Conservation (phyloP, 768 basidiomycete species). For the Serendipita sp. region DNA sequence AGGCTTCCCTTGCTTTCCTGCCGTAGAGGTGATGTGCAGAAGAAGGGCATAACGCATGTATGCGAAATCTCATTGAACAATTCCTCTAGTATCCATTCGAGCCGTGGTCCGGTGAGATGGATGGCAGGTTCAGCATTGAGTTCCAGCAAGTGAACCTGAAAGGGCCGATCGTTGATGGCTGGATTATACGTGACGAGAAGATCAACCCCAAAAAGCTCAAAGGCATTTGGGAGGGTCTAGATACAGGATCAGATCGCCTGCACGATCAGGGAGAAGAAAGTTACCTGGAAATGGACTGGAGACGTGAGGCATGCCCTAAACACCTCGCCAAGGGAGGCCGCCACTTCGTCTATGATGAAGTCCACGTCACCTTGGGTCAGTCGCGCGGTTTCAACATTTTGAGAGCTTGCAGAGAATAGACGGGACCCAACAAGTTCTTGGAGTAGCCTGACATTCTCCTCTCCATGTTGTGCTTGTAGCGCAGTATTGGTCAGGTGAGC, state of each 20-base stretch:
- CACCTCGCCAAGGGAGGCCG: conserved; percentile 52
- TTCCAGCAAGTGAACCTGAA: conserved; percentile 66
- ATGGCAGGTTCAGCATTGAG: conserved; percentile 95
- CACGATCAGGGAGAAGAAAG: conserved; percentile 9
- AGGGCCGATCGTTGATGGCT: conserved; percentile 15
- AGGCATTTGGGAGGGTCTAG: conserved; percentile 76
- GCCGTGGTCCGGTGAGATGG: conserved; percentile 70
- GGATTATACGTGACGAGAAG: conserved; percentile 43
- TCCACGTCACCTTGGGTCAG: conserved; percentile 16
- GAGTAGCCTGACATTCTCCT: conserved; percentile 57
- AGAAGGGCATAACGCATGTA: conserved; percentile 57
- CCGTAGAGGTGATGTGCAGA: conserved; percentile 22
- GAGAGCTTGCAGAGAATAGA: conserved; percentile 25
- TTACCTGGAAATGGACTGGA: conserved; percentile 72
- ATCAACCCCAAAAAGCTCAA: conserved; percentile 92
- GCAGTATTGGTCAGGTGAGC: conserved; percentile 89
- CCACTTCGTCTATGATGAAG: conserved; percentile 44
- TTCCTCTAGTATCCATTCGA: conserved; percentile 67
- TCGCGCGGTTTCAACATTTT: neutral
- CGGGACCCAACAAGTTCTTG: conserved; percentile 60
- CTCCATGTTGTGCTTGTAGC: conserved; percentile 50
- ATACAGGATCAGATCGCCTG: neutral
- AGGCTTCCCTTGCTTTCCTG: conserved; percentile 39
- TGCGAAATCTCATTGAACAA: conserved; percentile 57
- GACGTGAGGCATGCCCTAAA: conserved; percentile 74